These are phyloP conservation scores for Furcasterigmium furcatum DNA, from an alignment of 2,329 filamentous ascomycete genomes.

Conservation along the genomic window DNA sequence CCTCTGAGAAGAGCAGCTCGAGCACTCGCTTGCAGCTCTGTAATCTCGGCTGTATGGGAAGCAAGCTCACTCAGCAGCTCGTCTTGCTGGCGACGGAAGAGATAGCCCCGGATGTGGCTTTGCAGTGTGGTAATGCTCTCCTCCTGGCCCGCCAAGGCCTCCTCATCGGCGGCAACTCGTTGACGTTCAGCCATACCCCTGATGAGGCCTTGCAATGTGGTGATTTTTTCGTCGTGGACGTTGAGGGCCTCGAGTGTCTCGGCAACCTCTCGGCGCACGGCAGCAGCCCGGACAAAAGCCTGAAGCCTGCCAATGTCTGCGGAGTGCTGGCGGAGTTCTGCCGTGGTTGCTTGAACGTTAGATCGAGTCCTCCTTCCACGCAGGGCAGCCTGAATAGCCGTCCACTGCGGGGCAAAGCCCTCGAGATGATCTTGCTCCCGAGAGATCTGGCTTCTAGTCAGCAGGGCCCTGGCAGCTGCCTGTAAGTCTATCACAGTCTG, in stretches of 20 bases:
- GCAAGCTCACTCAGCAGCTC: conserved; percentile 67
- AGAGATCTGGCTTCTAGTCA: conserved; percentile 52
- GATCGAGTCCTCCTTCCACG: conserved; percentile 47
- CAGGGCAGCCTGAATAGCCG: conserved; percentile 41
- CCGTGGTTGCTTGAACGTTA: conserved; percentile 38
- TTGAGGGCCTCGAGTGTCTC: conserved; percentile 44
- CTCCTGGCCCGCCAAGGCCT: conserved; percentile 56
- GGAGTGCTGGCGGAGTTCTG: conserved; percentile 43
- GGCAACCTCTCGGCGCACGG: conserved; percentile 47
- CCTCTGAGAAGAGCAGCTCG: conserved; percentile 78
- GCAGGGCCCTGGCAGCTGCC: conserved; percentile 61
- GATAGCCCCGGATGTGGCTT: conserved; percentile 61
- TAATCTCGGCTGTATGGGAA: conserved; percentile 63
- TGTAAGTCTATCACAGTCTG: conserved; percentile 56
- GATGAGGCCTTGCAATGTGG: conserved; percentile 54
- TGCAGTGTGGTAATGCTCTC: conserved; percentile 61
- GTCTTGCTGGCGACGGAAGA: conserved; percentile 57
- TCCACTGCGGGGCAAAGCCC: conserved; percentile 46
- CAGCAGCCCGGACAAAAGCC: conserved; percentile 49
- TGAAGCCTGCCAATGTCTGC: conserved; percentile 46
- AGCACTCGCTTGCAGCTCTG: conserved; percentile 69
- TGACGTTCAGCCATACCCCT: conserved; percentile 60
- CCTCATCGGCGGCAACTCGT: conserved; percentile 42
- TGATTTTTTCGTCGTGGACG: conserved; percentile 39
- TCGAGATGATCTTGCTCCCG: conserved; percentile 48